Evolutionary conservation across 352 stramenopile species (phyloP), one percentile per base, ranked within the genome.

Genomic region (Globisporangium orthogonon): DNA sequence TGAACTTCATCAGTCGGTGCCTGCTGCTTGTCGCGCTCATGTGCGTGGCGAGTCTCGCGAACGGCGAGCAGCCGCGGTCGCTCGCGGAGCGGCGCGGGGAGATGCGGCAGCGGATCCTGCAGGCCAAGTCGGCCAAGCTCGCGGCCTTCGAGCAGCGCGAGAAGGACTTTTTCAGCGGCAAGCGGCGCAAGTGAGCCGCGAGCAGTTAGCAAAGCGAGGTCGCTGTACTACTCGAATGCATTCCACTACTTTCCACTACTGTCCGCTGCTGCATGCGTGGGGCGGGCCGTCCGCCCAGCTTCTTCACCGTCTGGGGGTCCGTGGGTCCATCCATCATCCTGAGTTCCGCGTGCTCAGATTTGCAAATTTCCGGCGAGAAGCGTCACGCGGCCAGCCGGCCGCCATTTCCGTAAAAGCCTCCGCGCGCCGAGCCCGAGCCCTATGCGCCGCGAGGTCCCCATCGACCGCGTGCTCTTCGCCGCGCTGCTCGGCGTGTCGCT

Each of bases 401-500:
- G 23, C 23, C 23, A 23, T 23, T 23, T 23, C 33, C 33, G 33
- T 37, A 37, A 37, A 37, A 37, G 33, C 6, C 33, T 37, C 10
- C 23, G 23, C 23, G 23, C 23, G 23, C 23, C 23, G 23, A 23
- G 23, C 23, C 23, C 23, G 23, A 23, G 23, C 23, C 23, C 23
- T 23, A 64, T 65, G 71, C 61, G 63, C 60, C 72, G 69, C 30
- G 66, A 76, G 46, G 31, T 73, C 18, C 66, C 68, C 13, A 56
- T 66, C 43, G 74, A 87, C 64, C 75, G 77, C 35, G 37, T 87
- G 31, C 69, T 90, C 54, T 79, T 86, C 58, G 50, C 81, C 35
- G 49, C 81, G 33, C 65, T 83, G 53, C 61, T 88, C 40, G 59
- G 70, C 33, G 67, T 70, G 31, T 69, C 71, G 50, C 56, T 88